phyloP scores from a whole-genome alignment of 2,329 filamentous ascomycete species.

The Pezicula radicicola region DNA sequence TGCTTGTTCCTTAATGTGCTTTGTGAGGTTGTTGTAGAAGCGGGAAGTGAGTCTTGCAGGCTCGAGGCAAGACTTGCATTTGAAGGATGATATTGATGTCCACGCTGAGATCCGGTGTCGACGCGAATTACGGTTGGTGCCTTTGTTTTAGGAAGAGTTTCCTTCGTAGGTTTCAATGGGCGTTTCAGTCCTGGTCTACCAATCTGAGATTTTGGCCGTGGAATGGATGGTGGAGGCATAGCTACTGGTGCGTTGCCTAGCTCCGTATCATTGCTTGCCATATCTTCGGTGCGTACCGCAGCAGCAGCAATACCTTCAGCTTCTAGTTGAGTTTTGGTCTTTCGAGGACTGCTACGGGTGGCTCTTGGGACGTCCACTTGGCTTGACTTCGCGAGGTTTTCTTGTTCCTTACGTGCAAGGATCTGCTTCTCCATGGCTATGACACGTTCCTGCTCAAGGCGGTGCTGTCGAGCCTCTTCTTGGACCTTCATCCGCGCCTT shows the following conservation, averaged over 20 bases:
- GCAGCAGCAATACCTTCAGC: constrained; percentile 28
- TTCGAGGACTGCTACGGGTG: constrained; percentile 50
- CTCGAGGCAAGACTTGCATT: constrained; percentile 55
- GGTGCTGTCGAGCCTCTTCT: constrained; percentile 61
- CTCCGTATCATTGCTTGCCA: constrained; percentile 43
- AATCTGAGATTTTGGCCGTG: constrained; percentile 46
- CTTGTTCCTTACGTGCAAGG: constrained; percentile 50
- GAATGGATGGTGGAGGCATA: constrained; percentile 60
- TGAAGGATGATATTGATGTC: constrained; percentile 58
- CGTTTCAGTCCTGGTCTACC: constrained; percentile 51
- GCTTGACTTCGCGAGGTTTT: constrained; percentile 34
- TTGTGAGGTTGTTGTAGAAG: constrained; percentile 43
- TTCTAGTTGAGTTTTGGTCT: constrained; percentile 34
- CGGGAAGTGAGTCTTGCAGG: constrained; percentile 51
- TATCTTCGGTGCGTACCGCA: constrained; percentile 29
- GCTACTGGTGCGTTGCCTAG: constrained; percentile 52
- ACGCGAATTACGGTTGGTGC: constrained; percentile 70
- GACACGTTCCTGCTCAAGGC: constrained; percentile 53
- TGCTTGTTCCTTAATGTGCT: constrained; percentile 52
- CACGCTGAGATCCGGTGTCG: constrained; percentile 63
- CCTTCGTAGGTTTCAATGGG: constrained; percentile 61
- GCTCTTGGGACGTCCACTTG: constrained; percentile 37
- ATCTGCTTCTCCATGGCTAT: constrained; percentile 51
- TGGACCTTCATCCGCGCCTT: constrained; percentile 68
- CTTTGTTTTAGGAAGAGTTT: constrained; percentile 57